Conservation (phyloP, 305 asterid species). For the Solanum aculeatissimum region DNA sequence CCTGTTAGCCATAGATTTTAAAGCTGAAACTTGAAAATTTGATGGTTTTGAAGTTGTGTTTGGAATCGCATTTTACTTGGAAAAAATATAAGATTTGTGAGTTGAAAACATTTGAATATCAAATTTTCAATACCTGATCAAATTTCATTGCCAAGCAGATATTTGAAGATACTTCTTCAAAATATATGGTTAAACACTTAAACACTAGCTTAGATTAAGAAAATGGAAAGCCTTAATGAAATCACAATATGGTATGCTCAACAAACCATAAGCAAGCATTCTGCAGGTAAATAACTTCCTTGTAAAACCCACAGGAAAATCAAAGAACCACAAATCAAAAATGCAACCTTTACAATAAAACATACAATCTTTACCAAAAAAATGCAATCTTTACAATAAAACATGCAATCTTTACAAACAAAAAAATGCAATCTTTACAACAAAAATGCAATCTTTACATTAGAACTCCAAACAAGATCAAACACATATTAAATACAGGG, state of each 20-base stretch:
- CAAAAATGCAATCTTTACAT: not conserved
- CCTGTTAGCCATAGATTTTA: not conserved
- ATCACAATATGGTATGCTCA: conserved; percentile 46
- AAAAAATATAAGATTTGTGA: not conserved
- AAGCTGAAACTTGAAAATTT: not conserved
- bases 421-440: not conserved
- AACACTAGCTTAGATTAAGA: not conserved
- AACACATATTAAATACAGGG: not conserved
- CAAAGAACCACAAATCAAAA: not conserved
- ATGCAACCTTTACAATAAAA: not conserved
- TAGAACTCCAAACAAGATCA: not conserved
- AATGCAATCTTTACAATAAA: not conserved
- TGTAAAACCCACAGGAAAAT: not conserved
- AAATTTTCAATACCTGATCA: not conserved
- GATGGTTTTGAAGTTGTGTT: no score
- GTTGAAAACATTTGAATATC: not conserved
- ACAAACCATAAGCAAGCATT: not conserved
- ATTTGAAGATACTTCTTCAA: not conserved
- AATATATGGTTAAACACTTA: not conserved
- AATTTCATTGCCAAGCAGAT: not conserved
- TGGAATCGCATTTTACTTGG: not conserved
- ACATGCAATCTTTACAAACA: not conserved
- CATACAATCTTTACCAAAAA: not conserved
- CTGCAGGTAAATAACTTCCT: not conserved
- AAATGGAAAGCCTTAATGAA: not conserved